Conservation (phyloP, 2,329 filamentous ascomycete genomes). For the Diplodia intermedia region DNA sequence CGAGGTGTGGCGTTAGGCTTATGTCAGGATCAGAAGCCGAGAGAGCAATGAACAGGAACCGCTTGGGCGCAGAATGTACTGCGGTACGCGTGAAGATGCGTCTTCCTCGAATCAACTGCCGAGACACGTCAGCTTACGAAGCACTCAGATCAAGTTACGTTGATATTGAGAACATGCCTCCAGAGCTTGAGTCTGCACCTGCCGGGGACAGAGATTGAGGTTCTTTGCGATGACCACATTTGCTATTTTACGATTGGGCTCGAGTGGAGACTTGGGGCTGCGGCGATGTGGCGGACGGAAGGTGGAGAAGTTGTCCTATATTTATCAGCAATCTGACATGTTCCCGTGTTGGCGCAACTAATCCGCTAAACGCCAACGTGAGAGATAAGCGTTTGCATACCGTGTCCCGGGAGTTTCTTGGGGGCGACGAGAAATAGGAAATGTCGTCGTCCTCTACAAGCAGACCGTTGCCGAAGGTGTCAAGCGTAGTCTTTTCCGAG, state of each 20-base stretch:
- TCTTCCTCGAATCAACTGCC: slow-evolving; percentile 77
- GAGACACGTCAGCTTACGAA: slow-evolving; percentile 44
- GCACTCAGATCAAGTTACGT: background rate
- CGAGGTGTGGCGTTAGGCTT: slow-evolving; percentile 53
- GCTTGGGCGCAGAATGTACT: slow-evolving; percentile 75
- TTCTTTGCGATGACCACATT: slow-evolving; percentile 84
- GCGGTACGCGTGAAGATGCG: slow-evolving; percentile 78
- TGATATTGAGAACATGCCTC: slow-evolving; percentile 52
- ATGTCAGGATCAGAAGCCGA: slow-evolving; percentile 52
- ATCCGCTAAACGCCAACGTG: background rate
- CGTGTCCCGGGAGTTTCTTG: slow-evolving; percentile 31
- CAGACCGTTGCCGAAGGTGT: slow-evolving; percentile 79
- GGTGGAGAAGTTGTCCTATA: slow-evolving; percentile 21
- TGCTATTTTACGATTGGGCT: slow-evolving; percentile 65
- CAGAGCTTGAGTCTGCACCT: slow-evolving; percentile 81
- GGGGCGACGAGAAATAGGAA: slow-evolving; percentile 34
- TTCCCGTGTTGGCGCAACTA: background rate
- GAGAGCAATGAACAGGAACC: slow-evolving; percentile 82
- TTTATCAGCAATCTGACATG: slow-evolving; percentile 1
- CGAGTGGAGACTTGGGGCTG: slow-evolving; percentile 28
- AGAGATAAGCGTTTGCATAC: background rate
- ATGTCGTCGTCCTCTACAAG: slow-evolving; percentile 53
- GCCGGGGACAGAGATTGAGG: slow-evolving; percentile 73
- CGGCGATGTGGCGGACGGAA: slow-evolving; percentile 15
- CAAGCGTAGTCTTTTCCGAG: slow-evolving; percentile 73